These are phyloP conservation scores for Epicoccum nigrum DNA, from an alignment of 2,329 filamentous ascomycete genomes.

Conservation along the genomic window DNA sequence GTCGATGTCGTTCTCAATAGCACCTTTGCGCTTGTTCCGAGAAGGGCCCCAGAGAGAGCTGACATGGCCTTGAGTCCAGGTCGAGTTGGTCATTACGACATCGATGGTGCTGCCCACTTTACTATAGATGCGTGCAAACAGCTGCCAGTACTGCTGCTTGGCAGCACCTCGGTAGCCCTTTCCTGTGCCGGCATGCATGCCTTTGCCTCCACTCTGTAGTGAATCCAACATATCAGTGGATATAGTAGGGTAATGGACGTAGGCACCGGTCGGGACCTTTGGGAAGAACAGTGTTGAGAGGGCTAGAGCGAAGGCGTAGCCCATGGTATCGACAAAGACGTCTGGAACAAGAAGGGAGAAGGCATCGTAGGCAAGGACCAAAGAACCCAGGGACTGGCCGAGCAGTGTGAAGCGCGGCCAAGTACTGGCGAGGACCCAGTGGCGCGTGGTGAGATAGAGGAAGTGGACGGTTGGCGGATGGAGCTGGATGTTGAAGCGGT, in stretches of 20 bases:
- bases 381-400: conserved; percentile 89
- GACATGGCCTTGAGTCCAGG: conserved; percentile 84
- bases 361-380: conserved; percentile 88
- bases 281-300: conserved; percentile 83
- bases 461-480: conserved; percentile 83
- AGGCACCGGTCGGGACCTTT: conserved; percentile 81
- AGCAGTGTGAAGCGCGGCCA: conserved; percentile 93
- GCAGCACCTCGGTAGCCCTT: conserved; percentile 70
- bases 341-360: conserved; percentile 92
- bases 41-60: conserved; percentile 73
- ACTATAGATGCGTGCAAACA: conserved; percentile 83
- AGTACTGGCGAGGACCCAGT: conserved; percentile 82
- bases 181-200: conserved; percentile 84
- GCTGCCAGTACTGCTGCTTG: conserved; percentile 85
- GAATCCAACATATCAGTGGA: conserved; percentile 96
- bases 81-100: conserved; percentile 96
- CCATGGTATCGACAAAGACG: conserved; percentile 97
- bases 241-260: conserved; percentile 98
- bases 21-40: conserved; percentile 51
- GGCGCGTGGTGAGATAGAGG: conserved; percentile 86
- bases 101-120: conserved; percentile 84
- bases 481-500: conserved; percentile 90
- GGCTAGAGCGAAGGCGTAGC: conserved; percentile 89
- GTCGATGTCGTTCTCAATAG: conserved; percentile 64
- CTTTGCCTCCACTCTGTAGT: conserved; percentile 63